Conservation (phyloP, 345 rosid genomes). For the Hibiscus trionum region DNA sequence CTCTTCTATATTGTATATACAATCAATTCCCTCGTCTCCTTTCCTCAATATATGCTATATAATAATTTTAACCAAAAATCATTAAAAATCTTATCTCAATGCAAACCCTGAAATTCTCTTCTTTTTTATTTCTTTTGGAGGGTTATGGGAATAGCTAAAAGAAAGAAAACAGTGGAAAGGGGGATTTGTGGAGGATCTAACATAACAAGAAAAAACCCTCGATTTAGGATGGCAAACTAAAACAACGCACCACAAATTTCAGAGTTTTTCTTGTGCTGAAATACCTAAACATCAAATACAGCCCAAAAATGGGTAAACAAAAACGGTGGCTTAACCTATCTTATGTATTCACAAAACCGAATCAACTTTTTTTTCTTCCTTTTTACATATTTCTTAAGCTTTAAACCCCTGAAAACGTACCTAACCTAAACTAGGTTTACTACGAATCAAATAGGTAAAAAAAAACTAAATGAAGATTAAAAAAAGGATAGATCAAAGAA, state of each 20-base stretch:
- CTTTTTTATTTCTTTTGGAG: neutral
- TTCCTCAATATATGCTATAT: neutral
- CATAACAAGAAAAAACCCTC: constrained; percentile 22
- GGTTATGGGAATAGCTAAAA: neutral
- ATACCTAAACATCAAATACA: constrained; percentile 17
- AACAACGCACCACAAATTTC: constrained; percentile 33
- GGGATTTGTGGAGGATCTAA: neutral
- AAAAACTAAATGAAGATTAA: neutral
- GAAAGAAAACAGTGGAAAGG: neutral
- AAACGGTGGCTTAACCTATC: neutral
- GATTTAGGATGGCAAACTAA: constrained; percentile 38
- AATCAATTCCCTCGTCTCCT: constrained; percentile 9
- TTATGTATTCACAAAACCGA: neutral
- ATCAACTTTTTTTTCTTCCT: neutral
- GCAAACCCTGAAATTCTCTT: neutral
- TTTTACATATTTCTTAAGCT: neutral
- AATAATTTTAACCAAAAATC: constrained; percentile 6
- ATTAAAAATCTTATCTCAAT: neutral
- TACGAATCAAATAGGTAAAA: constrained; percentile 1
- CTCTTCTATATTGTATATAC: constrained; percentile 2
- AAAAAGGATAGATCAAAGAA: constrained; percentile 1
- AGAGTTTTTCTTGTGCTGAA: constrained; percentile 17
- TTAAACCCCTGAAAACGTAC: neutral
- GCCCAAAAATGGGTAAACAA: neutral
- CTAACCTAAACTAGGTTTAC: constrained; percentile 16